Base-by-base conservation (phyloP, 1,284 basidiomycete species). In the Vanrija sp. region DNA sequence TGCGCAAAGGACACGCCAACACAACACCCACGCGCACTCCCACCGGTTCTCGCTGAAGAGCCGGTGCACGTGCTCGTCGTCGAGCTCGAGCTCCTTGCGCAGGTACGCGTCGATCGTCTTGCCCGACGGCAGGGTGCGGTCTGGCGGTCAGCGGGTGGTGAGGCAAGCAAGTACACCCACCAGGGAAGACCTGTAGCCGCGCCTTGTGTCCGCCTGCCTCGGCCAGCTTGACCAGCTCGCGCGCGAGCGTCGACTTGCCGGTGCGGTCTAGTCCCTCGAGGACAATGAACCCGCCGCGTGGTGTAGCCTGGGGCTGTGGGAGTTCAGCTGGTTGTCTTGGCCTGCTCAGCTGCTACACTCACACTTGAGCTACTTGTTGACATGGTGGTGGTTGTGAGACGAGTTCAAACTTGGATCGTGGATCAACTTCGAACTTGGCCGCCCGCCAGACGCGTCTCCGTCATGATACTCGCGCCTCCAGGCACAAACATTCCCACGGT, bases 31-130 rank as follows among this genome's bases (percentile, higher is more conserved):
- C 89, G 86, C 86, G 62, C 88, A 82, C 74, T 98, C 95, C 95
- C 96, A 98, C 21, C 95, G 84, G 73, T 98, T 99, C 1, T 94
- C 95, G 47, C 91, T 88, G 80, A 98, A 98, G 53, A 99, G 83
- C 1, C 98, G 83, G 71, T 98, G 95, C 53, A 98, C 87, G 3
- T 88, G 88, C 63, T 83, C 87, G 77, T 98, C 92, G 73, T 96
- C 91, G 51, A 98, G 81, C 21, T 98, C 91, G 9, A 86, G 82
- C 55, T 87, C 77, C 18, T 87, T 89, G 52, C 84, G 85, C 55
- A 99, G 81, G 77, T 98, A 99, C 12, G 86, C 83, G 74, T 98
- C 87, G 69, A 98, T 96, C 86, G 95, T 90, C 67, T 86, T 82
- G 8, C 95, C 95, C 52, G 94, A 96, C 0, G 88, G 74, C 1